Evolutionary conservation across 108 stramenopile species (phyloP), one percentile per base, ranked within the genome.

Genomic region (Nitzschia inconspicua): DNA sequence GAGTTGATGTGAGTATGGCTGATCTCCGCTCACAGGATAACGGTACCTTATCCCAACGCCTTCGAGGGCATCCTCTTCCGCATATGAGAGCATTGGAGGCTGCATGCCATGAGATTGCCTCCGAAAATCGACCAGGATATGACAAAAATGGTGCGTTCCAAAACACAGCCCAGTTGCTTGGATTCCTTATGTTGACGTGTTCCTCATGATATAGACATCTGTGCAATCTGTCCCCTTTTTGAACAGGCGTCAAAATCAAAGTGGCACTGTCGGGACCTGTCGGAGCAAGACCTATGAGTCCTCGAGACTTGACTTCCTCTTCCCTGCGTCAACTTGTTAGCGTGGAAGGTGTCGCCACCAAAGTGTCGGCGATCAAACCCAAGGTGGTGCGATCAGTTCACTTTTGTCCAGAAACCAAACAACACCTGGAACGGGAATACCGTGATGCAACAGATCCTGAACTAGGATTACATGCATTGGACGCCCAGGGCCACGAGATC

Each of bases 301-400:
- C 93, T 8, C 77, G 93, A 1, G 70, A 72, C 13, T 66, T 94
- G 35, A 85, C 75, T 7, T 86, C 85, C 3, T 57, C 69, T 0
- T 70, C 75, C 2, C 63, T 94, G 37, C 68, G 89, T 30, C 79
- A 82, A 19, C 80, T 98, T 20, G 91, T 99, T 22, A 94, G 94
- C 57, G 98, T 99, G 2, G 98, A 99, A 70, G 99, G 99, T 16
- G 97, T 99, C 22, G 97, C 97, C 27, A 97, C 96, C 2, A 97
- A 97, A 68, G 94, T 94, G 34, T 96, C 96, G 35, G 75, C 88
- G 28, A 91, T 97, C 52, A 92, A 96, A 64, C 99, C 99, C 28
- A 99, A 99, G 82, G 79, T 99, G 13, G 93, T 96, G 43, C 82
- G 82, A 57, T 92, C 93, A 3, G 98, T 97, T 0, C 99, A 99